Base-by-base conservation (phyloP, 768 basidiomycete genomes). In the Chiua virens region DNA sequence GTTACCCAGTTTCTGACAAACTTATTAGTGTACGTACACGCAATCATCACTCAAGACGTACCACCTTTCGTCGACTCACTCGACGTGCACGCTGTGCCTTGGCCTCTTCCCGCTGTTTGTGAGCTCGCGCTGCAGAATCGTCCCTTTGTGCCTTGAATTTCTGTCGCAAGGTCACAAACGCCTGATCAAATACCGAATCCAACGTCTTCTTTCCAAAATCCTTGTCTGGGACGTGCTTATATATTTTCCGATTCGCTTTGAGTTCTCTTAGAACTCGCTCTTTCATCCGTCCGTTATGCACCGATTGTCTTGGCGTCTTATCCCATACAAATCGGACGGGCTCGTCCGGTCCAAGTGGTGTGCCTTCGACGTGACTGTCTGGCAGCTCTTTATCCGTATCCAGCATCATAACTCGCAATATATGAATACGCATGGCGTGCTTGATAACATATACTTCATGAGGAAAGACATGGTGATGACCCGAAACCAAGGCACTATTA, bases 241-340 rank as follows among this genome's bases (percentile, higher is more conserved):
- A 90, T 48, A 76, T 49, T 25, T 68, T 70, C 9, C 83, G 77
- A 23, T 79, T 79, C 13, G 75, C 71, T 48, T 77, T 82, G 50
- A 90, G 68, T 61, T 89, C 85, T 8, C 72, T 71, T 20, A 89
- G 62, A 8, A 88, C 65, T 9, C 82, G 81, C 15, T 74, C 67
- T 69, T 85, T 89, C 87, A 89, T 89, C 14, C 79, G 76, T 10
- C 76, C 73, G 52, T 90, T 90, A 59, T 89, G 87, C 18, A 81
- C 76, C 1, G 87, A 89, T 58, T 89, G 85, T 53, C 82, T 86
- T 11, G 79, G 73, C 3, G 88, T 90, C 64, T 87, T 87, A 54
- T 85, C 82, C 88, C 88, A 90, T 5, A 88, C 83, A 56, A 89
- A 89, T 18, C 87, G 83, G 14, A 89, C 73, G 1, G 86, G 79